A percentile compares a stretch with the other conserved stretches of the same genome.
Evolutionary conservation across 2,329 filamentous ascomycete genomes (phyloP).

Genomic region (Penicillium sp.): DNA sequence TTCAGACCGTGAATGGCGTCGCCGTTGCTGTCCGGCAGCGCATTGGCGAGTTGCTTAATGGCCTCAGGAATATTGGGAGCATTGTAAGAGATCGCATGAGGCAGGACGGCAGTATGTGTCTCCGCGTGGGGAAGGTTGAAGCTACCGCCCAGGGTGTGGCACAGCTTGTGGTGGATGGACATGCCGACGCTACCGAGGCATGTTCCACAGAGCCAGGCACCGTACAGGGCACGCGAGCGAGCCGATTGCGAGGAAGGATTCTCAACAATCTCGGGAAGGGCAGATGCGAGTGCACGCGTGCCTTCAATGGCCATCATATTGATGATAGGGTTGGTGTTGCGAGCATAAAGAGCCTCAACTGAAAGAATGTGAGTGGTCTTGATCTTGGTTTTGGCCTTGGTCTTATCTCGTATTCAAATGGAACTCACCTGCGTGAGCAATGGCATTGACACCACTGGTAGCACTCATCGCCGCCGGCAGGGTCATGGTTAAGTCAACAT

Average conservation of each 20-base stretch:
- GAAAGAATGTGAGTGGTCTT: neutral
- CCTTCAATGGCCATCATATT: slow-evolving; percentile 63
- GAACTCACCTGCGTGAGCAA: slow-evolving; percentile 62
- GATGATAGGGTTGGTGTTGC: slow-evolving; percentile 65
- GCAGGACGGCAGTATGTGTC: slow-evolving; percentile 66
- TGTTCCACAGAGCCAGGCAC: slow-evolving; percentile 67
- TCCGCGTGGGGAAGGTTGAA: slow-evolving; percentile 69
- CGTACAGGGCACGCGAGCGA: slow-evolving; percentile 61
- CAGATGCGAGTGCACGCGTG: slow-evolving; percentile 55
- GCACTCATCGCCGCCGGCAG: slow-evolving; percentile 58
- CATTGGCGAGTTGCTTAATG: slow-evolving; percentile 58
- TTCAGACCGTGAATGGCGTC: slow-evolving; percentile 64
- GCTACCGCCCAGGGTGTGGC: slow-evolving; percentile 66
- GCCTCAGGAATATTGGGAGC: slow-evolving; percentile 58
- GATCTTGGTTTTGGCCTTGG: no score
- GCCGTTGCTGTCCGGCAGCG: slow-evolving; percentile 60
- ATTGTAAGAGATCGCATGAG: slow-evolving; percentile 67
- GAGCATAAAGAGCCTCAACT: slow-evolving; percentile 67
- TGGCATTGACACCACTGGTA: slow-evolving; percentile 67
- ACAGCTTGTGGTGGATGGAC: slow-evolving; percentile 70
- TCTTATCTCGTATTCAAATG: neutral
- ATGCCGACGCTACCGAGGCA: slow-evolving; percentile 65
- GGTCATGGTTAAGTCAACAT: slow-evolving; percentile 66
- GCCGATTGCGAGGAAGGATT: slow-evolving; percentile 52
- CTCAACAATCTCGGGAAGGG: slow-evolving; percentile 58